Base-by-base conservation (phyloP, 1,284 basidiomycete species). In the Filobasidium uniguttulatum region DNA sequence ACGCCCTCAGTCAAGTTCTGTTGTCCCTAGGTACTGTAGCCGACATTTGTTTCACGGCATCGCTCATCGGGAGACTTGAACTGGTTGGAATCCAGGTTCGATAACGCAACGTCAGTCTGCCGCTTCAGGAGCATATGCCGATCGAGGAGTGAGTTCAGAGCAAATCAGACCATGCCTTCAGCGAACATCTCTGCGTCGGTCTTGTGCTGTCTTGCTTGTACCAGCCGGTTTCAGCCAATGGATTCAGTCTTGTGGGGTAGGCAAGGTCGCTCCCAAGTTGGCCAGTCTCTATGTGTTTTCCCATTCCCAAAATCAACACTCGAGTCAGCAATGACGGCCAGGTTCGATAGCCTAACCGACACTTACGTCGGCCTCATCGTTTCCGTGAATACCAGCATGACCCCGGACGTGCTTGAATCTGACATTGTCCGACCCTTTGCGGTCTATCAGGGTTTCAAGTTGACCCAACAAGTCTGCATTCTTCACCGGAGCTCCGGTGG, bases 391-490 rank as follows among this genome's bases (percentile, higher is more conserved):
- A 0, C 67, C 68, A 1, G 41, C 52, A 54, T 70, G 68, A 0
- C 60, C 68, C 28, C 55, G 55, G 14, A 69, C 65, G 52, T 69
- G 61, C 50, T 62, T 63, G 59, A 70, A 66, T 48, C 56, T 62
- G 14, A 69, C 62, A 1, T 50, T 46, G 5, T 56, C 59, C 0
- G 14, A 20, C 1, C 56, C 54, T 22, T 65, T 52, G 17, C 58
- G 47, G 5, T 63, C 58, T 1, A 71, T 55, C 2, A 70, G 59
- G 9, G 65, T 63, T 6, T 66, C 50, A 8, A 71, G 54, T 45
- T 71, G 68, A 26, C 64, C 60, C 51, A 71, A 63, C 55, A 71
- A 57, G 53, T 71, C 68, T 7, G 55, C 55, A 48, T 71, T 71
- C 52, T 66, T 64, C 17, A 70, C 65, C 17, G 53, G 41, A 17